phyloP scores from a whole-genome alignment of 2,329 filamentous ascomycete species.

The Pseudocercospora musae region DNA sequence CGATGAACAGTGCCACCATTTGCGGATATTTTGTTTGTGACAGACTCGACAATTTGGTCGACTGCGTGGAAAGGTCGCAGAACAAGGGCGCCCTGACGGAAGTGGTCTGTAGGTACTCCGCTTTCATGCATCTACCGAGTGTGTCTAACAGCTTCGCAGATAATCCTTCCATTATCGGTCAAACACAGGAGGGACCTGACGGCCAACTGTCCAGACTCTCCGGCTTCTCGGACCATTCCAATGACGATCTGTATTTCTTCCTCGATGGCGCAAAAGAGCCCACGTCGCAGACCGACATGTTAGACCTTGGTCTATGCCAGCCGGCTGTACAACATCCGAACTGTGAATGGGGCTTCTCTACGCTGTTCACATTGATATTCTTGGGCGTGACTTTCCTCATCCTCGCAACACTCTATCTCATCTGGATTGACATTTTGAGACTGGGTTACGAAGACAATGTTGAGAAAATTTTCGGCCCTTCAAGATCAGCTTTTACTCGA shows the following conservation, averaged over 20 bases:
- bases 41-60: background rate
- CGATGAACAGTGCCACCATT: background rate
- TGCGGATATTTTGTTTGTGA: background rate
- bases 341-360: slow-evolving; percentile 2
- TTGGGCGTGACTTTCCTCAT: background rate
- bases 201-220: background rate
- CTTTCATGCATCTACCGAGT: background rate
- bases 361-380: background rate
- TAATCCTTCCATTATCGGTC: background rate
- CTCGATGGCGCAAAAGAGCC: background rate
- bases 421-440: background rate
- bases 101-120: background rate
- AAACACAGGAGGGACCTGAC: background rate
- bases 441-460: background rate
- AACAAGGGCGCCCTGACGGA: background rate
- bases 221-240: background rate
- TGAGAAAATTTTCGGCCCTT: background rate
- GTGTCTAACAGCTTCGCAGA: background rate
- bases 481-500: background rate
- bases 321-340: background rate
- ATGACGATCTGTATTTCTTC: background rate
- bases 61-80: background rate
- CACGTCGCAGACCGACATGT: background rate
- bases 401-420: background rate
- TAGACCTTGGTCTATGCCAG: background rate